A percentile compares a stretch with the other conserved stretches of the same genome.
phyloP scores from a whole-genome alignment of 306 rosid genomes.

The Ziziphus jujuba region DNA sequence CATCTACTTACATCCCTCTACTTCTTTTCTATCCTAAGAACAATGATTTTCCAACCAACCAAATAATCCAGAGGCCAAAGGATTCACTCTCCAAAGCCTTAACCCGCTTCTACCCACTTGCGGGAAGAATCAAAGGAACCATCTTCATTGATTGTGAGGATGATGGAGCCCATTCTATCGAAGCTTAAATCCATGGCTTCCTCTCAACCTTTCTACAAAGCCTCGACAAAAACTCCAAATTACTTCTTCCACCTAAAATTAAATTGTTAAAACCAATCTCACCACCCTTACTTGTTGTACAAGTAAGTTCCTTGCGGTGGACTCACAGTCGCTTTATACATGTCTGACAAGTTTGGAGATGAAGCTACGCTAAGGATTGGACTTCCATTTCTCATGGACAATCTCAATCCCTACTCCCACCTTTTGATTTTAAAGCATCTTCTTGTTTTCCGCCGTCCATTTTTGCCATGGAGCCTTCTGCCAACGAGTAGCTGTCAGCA shows the following conservation, averaged over 20 bases:
- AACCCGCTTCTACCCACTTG: conserved; percentile 45
- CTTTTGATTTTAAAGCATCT: conserved; percentile 12
- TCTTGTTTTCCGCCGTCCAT: conserved; percentile 13
- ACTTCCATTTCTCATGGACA: conserved; percentile 6
- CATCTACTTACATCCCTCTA: conserved; percentile 14
- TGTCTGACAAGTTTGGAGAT: conserved; percentile 48
- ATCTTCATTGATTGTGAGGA: conserved; percentile 41
- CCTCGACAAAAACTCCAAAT: conserved; percentile 2
- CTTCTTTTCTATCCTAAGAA: conserved; percentile 26
- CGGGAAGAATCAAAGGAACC: conserved; percentile 46
- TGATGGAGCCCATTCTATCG: conserved; percentile 32
- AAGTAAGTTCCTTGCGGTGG: conserved; percentile 54
- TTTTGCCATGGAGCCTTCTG: background rate
- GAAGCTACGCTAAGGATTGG: conserved; percentile 46
- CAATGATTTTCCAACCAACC: no score
- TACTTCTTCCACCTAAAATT: conserved; percentile 26
- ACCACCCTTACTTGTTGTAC: conserved; percentile 33
- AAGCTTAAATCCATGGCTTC: conserved; percentile 25
- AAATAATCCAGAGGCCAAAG: conserved; percentile 25
- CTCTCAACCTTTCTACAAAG: conserved; percentile 23
- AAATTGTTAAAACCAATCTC: conserved; percentile 7
- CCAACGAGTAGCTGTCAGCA: background rate
- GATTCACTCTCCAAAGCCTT: conserved; percentile 46
- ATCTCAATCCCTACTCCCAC: background rate
- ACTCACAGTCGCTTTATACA: conserved; percentile 40